These are phyloP conservation scores for Xylariaceae sp. DNA, from an alignment of 2,329 filamentous ascomycete genomes.

Conservation along the genomic window DNA sequence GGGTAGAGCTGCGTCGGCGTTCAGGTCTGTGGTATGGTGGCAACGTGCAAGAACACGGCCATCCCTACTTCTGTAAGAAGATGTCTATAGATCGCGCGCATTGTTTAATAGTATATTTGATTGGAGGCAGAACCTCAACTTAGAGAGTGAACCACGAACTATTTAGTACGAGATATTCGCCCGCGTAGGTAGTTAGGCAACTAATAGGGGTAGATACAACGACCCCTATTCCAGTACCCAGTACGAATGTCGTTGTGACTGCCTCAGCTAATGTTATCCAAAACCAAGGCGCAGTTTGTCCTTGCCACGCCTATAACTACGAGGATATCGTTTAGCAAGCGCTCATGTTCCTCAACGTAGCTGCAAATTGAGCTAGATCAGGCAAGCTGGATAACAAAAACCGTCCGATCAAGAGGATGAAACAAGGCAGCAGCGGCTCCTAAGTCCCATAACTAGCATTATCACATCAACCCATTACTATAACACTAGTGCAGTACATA, in stretches of 20 bases:
- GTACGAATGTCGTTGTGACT: neutral
- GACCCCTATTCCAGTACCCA: neutral
- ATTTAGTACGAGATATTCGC: neutral
- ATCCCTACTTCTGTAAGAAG: neutral
- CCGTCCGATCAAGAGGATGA: too few species aligned
- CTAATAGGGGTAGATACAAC: neutral
- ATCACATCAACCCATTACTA: too few species aligned
- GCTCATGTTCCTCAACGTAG: neutral
- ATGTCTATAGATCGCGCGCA: neutral
- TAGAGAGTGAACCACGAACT: neutral
- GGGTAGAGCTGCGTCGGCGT: slow-evolving; percentile 32
- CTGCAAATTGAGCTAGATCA: neutral
- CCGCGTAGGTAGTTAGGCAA: neutral
- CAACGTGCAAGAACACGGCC: neutral
- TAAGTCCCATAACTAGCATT: too few species aligned
- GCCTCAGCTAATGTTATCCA: neutral
- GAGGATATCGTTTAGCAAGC: neutral
- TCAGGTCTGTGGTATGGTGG: slow-evolving; percentile 18
- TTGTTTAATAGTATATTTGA: neutral
- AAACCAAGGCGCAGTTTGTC: neutral
- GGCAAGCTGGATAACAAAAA: too few species aligned
- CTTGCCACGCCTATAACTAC: neutral
- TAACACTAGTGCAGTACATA: too few species aligned
- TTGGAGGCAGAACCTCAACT: neutral
- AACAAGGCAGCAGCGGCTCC: too few species aligned